A percentile compares a stretch with the other conserved stretches of the same genome.
These are phyloP conservation scores for Penicillium oxalicum DNA, from an alignment of 2,329 filamentous ascomycete genomes.

Conservation along the genomic window DNA sequence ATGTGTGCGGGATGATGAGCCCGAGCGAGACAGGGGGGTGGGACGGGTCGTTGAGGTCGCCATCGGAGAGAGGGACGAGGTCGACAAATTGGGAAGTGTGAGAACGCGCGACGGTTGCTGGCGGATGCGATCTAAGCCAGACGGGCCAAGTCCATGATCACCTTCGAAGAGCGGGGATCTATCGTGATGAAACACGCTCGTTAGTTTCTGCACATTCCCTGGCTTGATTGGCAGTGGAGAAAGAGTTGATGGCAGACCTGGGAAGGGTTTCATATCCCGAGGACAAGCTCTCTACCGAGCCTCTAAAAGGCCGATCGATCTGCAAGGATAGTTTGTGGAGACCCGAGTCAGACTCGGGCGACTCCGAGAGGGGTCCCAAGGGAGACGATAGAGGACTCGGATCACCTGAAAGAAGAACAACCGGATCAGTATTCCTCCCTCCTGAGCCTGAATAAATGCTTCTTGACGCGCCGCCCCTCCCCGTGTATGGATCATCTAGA, in stretches of 20 bases:
- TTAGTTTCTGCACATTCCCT: conserved; percentile 3
- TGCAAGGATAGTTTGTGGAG: conserved; percentile 45
- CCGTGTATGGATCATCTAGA: not conserved
- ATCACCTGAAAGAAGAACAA: conserved; percentile 25
- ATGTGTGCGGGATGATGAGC: conserved; percentile 51
- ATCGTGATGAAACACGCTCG: conserved; percentile 9
- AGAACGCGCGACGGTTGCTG: conserved; percentile 65
- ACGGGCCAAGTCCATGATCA: conserved; percentile 78
- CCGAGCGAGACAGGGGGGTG: conserved; percentile 63
- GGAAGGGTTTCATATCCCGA: conserved; percentile 64
- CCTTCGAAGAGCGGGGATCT: conserved; percentile 84
- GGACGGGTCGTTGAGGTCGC: conserved; percentile 57
- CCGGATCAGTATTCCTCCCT: conserved; percentile 15
- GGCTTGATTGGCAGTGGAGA: not conserved
- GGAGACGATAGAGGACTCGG: conserved; percentile 38
- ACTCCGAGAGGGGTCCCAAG: conserved; percentile 31
- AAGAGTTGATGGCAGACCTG: conserved; percentile 52
- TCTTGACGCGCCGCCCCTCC: no score
- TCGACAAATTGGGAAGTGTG: conserved; percentile 59
- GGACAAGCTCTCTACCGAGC: conserved; percentile 69
- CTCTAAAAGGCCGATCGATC: conserved; percentile 58
- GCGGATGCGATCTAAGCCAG: conserved; percentile 86
- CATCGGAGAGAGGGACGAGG: conserved; percentile 56
- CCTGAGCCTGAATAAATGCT: no score
- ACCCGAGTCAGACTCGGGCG: conserved; percentile 29